Percentiles rank a stretch among this genome's conserved stretches.
These are phyloP conservation scores for Phytomonas serpens DNA, from an alignment of 208 protist genomes.

Conservation along the genomic window DNA sequence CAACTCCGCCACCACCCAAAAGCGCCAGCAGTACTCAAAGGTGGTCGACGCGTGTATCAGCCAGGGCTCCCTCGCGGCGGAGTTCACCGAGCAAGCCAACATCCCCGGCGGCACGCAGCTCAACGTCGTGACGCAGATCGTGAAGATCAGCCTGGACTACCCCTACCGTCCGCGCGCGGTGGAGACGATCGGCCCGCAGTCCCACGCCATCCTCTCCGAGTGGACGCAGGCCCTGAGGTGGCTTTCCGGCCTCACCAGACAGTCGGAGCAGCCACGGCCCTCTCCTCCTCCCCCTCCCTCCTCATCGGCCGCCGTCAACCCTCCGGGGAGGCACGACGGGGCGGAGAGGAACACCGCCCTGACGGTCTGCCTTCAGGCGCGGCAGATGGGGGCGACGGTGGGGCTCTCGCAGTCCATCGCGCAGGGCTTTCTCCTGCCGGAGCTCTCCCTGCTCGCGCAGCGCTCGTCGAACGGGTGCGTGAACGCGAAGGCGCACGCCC, in stretches of 20 bases:
- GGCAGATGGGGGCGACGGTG: constrained; percentile 33
- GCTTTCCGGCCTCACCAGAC: constrained; percentile 9
- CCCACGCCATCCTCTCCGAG: constrained; percentile 39
- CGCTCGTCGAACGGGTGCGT: constrained; percentile 51
- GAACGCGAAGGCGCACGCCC: constrained; percentile 55
- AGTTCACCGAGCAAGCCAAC: constrained; percentile 41
- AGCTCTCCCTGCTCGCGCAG: constrained; percentile 51
- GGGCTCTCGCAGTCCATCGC: constrained; percentile 48
- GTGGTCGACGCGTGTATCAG: constrained; percentile 26
- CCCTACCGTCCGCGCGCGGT: constrained; percentile 49
- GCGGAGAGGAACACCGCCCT: constrained; percentile 21
- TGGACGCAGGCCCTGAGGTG: constrained; percentile 37
- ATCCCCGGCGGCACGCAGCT: constrained; percentile 35
- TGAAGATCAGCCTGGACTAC: constrained; percentile 25
- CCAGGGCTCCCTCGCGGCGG: constrained; percentile 26
- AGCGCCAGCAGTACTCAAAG: not conserved
- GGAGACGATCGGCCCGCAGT: constrained; percentile 66
- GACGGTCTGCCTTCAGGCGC: constrained; percentile 41
- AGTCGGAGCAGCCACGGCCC: not conserved
- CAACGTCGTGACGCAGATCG: constrained; percentile 50
- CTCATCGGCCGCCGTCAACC: not conserved
- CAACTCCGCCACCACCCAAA: not conserved
- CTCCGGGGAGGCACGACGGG: not conserved
- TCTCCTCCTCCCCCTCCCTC: not conserved
- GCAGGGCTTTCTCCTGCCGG: constrained; percentile 46